Evolutionary conservation across 306 rosid genomes (phyloP), one percentile per base, ranked within the genome.

Genomic region (Abrus precatorius): DNA sequence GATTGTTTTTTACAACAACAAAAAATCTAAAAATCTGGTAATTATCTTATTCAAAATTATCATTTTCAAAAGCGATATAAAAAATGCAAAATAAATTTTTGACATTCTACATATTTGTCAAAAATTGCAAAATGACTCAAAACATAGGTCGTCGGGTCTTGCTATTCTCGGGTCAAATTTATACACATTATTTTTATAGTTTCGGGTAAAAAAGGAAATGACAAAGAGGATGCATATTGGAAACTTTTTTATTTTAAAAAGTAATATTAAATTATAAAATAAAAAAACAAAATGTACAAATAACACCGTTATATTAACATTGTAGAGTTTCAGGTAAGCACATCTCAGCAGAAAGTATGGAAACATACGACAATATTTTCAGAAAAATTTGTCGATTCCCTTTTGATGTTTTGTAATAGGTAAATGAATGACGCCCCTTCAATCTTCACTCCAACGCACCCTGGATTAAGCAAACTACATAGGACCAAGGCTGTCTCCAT

Each of bases 401-500:
- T 29, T 40, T 59, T 13, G 76, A 81, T 68, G 4, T 38, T 68
- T 28, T 48, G 9, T 4, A 50, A 48, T 38, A 34, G 56, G 72
- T 54, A 76, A 82, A 29, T 82, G 11, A 82, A 29, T 82, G 11
- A 69, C 7, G 69, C 59, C 72, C 65, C 62, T 61, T 52, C 67
- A 36, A 45, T 33, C 14, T 14, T 0, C 57, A 28, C 40, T 56
- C 64, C 44, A 20, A 75, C 67, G 13, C 72, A 49, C 47, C 6
- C 29, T 2, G 10, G 29, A 62, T 52, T 57, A 60, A 47, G 69
- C 45, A 77, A 77, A 41, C 55, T 77, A 13, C 49, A 62, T 47
- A 59, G 60, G 66, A 64, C 69, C 52, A 73, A 81, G n/a, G 28
- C 64, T 36, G 9, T 62, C 47, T 62, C 5, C 9, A 36, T 36